Percentiles rank a stretch among this genome's conserved stretches.
Conservation (phyloP, 805 yeast genomes). For the Metschnikowia baotianmanensis region DNA sequence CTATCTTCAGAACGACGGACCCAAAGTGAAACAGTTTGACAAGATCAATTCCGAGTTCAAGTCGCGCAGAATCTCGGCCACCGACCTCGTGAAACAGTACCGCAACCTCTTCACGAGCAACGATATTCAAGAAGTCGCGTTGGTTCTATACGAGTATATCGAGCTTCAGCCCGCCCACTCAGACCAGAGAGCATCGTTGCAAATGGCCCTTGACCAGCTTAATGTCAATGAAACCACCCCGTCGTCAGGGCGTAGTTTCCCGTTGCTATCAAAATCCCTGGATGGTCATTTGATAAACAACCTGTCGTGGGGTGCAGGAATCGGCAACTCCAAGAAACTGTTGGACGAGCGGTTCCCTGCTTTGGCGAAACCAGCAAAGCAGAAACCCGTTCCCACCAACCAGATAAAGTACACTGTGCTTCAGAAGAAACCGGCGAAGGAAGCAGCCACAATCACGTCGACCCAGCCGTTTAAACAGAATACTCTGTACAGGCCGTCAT, state of each 20-base stretch:
- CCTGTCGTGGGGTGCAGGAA: constrained; percentile 27
- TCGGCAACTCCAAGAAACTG: constrained; percentile 4
- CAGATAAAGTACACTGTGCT: constrained; percentile 33
- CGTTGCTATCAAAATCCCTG: constrained; percentile 39
- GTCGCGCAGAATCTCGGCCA: constrained; percentile 45
- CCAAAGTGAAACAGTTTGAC: constrained; percentile 48
- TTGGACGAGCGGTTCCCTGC: constrained; percentile 34
- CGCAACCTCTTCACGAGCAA: constrained; percentile 42
- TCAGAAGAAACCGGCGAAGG: constrained; percentile 20
- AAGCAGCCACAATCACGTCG: constrained; percentile 11
- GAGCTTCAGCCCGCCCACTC: constrained; percentile 54
- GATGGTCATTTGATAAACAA: constrained; percentile 12
- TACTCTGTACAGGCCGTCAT: constrained; percentile 29
- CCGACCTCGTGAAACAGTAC: constrained; percentile 48
- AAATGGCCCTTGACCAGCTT: constrained; percentile 21
- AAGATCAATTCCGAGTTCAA: constrained; percentile 48
- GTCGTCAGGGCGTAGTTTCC: constrained; percentile 34
- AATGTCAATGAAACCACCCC: constrained; percentile 14
- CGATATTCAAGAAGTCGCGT: constrained; percentile 47
- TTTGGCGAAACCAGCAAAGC: constrained; percentile 29
- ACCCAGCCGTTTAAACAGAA: constrained; percentile 21
- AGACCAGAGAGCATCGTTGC: constrained; percentile 40
- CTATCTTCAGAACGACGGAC: constrained; percentile 56
- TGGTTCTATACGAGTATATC: constrained; percentile 59
- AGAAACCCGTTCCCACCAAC: constrained; percentile 24